Evolutionary conservation across 78 protist species (phyloP).

Genomic region (Capsaspora owczarzaki): DNA sequence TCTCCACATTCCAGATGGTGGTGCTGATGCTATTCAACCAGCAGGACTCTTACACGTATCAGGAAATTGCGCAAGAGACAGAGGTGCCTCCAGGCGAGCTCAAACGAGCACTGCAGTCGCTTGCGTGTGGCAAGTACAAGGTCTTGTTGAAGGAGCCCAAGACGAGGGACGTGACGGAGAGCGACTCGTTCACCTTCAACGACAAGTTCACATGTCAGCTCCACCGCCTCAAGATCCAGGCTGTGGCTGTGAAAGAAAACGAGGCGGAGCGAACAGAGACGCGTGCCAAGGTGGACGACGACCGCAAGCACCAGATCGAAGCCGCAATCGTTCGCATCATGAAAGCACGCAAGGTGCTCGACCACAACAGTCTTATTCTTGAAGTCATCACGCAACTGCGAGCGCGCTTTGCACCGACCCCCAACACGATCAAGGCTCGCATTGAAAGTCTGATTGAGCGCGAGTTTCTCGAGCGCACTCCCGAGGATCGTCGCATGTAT

Average conservation of each 20-base stretch:
- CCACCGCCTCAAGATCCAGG: no score
- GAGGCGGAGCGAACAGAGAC: no score
- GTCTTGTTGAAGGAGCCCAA: conserved; percentile 9
- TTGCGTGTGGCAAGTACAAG: conserved; percentile 11
- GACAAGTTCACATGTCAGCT: no score
- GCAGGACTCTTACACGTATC: not conserved
- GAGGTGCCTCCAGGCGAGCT: conserved; percentile 9
- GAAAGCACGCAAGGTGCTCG: conserved; percentile 81
- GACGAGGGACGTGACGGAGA: no score
- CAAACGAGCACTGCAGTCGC: conserved; percentile 27
- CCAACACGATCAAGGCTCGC: conserved; percentile 82
- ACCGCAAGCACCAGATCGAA: conserved; percentile 51
- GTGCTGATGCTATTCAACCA: conserved; percentile 33
- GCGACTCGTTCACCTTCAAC: no score
- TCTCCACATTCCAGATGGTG: conserved; percentile 21
- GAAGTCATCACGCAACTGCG: conserved; percentile 62
- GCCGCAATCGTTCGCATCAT: conserved; percentile 92
- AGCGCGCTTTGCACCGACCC: conserved; percentile 59
- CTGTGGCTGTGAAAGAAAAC: no score
- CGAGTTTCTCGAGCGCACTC: conserved; percentile 84
- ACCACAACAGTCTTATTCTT: conserved; percentile 64
- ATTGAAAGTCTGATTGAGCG: conserved; percentile 89
- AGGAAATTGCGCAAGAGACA: conserved; percentile 20
- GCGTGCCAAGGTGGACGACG: no score
- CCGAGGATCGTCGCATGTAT: conserved; percentile 58